These are phyloP conservation scores for Magnusiomyces fungicola DNA, from an alignment of 1,139 yeast species.

Conservation along the genomic window DNA sequence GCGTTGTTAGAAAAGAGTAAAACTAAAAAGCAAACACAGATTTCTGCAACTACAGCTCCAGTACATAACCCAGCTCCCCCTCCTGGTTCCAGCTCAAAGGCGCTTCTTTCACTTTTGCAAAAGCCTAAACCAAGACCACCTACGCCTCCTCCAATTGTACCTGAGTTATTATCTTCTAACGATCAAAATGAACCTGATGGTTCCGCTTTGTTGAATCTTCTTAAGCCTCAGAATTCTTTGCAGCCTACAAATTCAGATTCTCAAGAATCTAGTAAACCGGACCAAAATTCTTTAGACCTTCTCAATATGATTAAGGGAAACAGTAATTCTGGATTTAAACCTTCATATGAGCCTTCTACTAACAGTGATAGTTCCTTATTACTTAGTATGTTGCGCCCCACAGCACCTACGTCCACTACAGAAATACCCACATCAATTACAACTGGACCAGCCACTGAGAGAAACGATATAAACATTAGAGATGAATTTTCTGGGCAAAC, in stretches of 20 bases:
- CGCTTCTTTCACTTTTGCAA: constrained; percentile 3
- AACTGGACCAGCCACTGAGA: no score
- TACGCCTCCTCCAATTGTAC: background rate
- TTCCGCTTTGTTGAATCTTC: background rate
- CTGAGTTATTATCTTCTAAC: background rate
- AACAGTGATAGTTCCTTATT: background rate
- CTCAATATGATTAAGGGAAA: constrained; percentile 2
- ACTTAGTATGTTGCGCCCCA: background rate
- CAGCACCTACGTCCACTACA: background rate
- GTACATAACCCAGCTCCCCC: background rate
- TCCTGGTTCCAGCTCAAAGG: constrained; percentile 4
- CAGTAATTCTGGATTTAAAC: background rate
- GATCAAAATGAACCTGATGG: background rate
- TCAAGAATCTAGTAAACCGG: background rate
- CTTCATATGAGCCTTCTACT: background rate
- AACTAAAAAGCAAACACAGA: background rate
- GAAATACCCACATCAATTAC: background rate
- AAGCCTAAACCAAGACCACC: constrained; percentile 3
- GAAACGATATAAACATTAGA: constrained; percentile 2
- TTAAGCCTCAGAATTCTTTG: background rate
- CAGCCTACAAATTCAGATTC: no score
- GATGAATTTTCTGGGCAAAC: background rate
- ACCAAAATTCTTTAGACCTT: background rate
- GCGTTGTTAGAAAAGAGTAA: constrained; percentile 2
- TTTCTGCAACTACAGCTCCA: background rate